Evolutionary conservation across 106 monocot genomes (phyloP).

Genomic region (Gastrodia elata): DNA sequence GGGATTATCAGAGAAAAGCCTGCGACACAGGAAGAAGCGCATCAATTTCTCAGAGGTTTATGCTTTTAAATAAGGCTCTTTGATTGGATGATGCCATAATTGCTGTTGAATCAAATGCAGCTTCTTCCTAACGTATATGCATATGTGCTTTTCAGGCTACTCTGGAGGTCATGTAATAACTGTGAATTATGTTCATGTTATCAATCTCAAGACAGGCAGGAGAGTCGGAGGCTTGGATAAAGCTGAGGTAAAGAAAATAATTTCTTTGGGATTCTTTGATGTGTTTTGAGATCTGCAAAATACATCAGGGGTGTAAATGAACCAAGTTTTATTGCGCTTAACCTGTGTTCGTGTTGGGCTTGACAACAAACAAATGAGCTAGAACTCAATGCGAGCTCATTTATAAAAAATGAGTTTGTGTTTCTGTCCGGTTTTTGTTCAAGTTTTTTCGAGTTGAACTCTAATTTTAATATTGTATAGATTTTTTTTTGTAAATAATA

Average conservation of each 20-base stretch:
- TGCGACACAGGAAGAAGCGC: conserved; percentile 66
- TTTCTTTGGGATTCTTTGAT: no score
- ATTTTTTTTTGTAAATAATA: no score
- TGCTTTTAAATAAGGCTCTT: not conserved
- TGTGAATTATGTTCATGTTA: conserved; percentile 58
- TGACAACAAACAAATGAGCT: no score
- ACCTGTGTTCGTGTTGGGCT: no score
- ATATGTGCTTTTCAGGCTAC: conserved; percentile 37
- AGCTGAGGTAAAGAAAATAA: conserved; percentile 46
- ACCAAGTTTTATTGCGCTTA: no score
- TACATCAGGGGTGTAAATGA: no score
- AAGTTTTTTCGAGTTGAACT: no score
- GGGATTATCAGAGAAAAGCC: conserved; percentile 85
- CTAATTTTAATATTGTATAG: no score
- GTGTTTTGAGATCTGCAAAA: no score
- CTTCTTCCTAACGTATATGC: not conserved
- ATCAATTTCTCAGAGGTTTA: conserved; percentile 64
- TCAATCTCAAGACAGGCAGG: conserved; percentile 63
- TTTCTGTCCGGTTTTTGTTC: no score
- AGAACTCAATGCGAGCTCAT: no score
- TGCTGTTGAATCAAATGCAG: not conserved
- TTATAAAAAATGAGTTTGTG: no score
- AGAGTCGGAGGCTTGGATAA: conserved; percentile 55
- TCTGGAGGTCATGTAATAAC: conserved; percentile 69
- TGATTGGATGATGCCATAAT: not conserved